phyloP scores from a whole-genome alignment of 495 filamentous ascomycete species.

The Jackrogersella minutella region DNA sequence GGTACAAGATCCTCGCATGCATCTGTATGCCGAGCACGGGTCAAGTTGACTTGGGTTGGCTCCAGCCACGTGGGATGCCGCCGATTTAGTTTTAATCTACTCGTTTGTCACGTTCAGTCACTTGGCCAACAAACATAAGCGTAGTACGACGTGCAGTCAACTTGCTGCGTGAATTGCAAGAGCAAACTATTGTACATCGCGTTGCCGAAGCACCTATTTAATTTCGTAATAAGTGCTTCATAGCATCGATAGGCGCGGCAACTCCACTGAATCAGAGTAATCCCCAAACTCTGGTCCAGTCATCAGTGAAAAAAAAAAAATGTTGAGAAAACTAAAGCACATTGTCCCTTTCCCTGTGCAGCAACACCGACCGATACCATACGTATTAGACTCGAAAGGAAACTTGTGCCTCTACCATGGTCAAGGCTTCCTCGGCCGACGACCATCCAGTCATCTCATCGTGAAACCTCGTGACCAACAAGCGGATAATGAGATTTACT shows the following conservation, averaged over 20 bases:
- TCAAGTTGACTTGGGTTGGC: constrained; percentile 4
- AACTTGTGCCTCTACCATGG: constrained; percentile 39
- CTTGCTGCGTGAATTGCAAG: constrained; percentile 26
- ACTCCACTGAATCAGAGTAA: constrained; percentile 31
- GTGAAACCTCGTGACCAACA: constrained; percentile 41
- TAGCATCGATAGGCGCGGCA: constrained; percentile 25
- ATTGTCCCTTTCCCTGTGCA: constrained; percentile 46
- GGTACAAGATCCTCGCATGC: constrained; percentile 37
- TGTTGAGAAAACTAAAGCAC: constrained; percentile 44
- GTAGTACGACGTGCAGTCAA: constrained; percentile 1
- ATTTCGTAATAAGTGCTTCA: constrained; percentile 23
- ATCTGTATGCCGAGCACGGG: constrained; percentile 24
- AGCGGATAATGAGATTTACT: constrained; percentile 21
- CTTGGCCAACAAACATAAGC: background rate
- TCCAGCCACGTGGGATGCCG: constrained; percentile 29
- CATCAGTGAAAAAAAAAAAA: constrained; percentile 34
- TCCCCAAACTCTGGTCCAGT: constrained; percentile 34
- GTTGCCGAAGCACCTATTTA: constrained; percentile 31
- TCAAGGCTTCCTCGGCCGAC: constrained; percentile 37
- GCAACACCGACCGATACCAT: constrained; percentile 48
- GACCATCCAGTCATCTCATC: constrained; percentile 43
- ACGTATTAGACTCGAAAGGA: constrained; percentile 48
- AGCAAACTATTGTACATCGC: constrained; percentile 46
- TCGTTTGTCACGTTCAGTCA: background rate
- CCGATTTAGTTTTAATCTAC: background rate